phyloP scores from a whole-genome alignment of 257 asterid genomes.

The Solanum tarijense region DNA sequence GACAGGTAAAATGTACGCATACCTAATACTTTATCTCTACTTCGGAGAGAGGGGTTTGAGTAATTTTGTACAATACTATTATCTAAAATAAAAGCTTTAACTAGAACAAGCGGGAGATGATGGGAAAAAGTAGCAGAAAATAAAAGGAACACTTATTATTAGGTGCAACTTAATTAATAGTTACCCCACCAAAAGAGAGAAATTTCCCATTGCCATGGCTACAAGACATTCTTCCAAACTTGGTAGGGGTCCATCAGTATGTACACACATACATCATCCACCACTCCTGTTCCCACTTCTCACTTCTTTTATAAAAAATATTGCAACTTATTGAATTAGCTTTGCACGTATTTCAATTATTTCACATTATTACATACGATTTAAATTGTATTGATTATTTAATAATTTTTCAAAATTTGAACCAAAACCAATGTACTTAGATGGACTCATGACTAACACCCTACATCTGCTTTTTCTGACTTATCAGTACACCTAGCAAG shows the following conservation, averaged over 20 bases:
- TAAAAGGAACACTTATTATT: not conserved
- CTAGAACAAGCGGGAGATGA: not conserved
- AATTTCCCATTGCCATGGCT: conserved; percentile 2
- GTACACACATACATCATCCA: conserved; percentile 24
- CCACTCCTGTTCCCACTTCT: conserved; percentile 14
- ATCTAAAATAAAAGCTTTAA: not conserved
- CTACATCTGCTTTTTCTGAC: not conserved
- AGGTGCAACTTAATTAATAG: not conserved
- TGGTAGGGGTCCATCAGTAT: conserved; percentile 21
- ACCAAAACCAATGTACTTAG: no score
- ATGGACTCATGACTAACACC: no score
- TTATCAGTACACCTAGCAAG: not conserved
- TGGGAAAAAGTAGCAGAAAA: not conserved
- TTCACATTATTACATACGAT: not conserved
- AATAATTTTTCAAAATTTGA: no score
- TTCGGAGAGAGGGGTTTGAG: not conserved
- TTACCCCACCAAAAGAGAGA: conserved; percentile 7
- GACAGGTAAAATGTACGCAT: no score
- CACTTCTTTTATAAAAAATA: not conserved
- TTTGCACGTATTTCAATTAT: not conserved
- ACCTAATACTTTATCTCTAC: not conserved
- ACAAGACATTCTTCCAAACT: not conserved
- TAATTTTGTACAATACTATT: not conserved
- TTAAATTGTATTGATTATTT: no score
- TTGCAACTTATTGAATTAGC: not conserved